phyloP scores from a whole-genome alignment of 78 protist species.

The Dictyostelium firmibasis region DNA sequence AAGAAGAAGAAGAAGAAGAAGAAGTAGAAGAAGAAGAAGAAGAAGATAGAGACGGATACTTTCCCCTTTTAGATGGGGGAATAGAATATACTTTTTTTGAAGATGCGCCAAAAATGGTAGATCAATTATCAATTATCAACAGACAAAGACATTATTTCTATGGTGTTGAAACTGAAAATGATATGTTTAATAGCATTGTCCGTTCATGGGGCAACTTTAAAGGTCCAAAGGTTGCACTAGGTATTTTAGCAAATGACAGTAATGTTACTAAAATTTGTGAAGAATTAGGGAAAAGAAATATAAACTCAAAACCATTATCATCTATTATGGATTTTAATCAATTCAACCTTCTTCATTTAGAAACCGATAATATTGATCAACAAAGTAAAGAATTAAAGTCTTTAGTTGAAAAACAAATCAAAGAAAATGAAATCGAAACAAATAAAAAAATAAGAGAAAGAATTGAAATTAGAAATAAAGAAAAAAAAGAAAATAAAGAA shows the following conservation, averaged over 20 bases:
- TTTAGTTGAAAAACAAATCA: neutral
- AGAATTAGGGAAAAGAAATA: neutral
- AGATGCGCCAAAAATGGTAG: neutral
- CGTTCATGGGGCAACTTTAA: neutral
- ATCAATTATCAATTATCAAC: neutral
- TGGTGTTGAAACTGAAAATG: slow-evolving; percentile 27
- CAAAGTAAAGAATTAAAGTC: neutral
- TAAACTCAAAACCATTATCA: slow-evolving; percentile 23
- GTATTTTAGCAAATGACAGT: slow-evolving; percentile 21
- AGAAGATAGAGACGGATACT: no score
- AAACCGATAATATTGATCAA: neutral
- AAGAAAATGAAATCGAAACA: neutral
- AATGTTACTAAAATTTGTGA: slow-evolving; percentile 11
- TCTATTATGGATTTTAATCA: slow-evolving; percentile 19
- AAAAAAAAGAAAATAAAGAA: neutral
- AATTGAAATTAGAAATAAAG: neutral
- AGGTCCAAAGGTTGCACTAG: slow-evolving; percentile 35
- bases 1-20: neutral
- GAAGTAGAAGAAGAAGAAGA: neutral
- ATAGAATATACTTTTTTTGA: no score
- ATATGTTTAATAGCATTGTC: slow-evolving; percentile 19
- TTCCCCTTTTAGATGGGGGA: no score
- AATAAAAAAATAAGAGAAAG: neutral
- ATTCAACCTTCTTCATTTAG: slow-evolving; percentile 19
- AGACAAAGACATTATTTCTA: slow-evolving; percentile 1